These are phyloP conservation scores for Leptographium procerum DNA, from an alignment of 2,329 filamentous ascomycete species.

Conservation along the genomic window DNA sequence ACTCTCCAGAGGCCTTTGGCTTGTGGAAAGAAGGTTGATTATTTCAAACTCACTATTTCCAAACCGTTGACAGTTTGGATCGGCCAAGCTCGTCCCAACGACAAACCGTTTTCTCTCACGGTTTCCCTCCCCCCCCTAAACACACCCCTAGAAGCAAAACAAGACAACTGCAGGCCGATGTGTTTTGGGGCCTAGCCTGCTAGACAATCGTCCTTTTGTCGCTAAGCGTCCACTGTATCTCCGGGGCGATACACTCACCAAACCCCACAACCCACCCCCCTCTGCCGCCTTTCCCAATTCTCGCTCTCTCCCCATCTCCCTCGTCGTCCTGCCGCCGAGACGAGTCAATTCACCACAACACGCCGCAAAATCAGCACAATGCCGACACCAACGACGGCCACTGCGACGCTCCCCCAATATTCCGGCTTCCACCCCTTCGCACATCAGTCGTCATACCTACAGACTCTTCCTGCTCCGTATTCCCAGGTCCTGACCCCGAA, in stretches of 20 bases:
- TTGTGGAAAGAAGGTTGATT: neutral
- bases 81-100: too few relatives aligned
- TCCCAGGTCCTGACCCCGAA: constrained; percentile 8
- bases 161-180: neutral
- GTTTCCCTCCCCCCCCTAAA: too few relatives aligned
- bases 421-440: constrained; percentile 53
- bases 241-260: neutral
- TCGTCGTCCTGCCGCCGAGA: neutral
- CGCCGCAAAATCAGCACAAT: constrained; percentile 29
- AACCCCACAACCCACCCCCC: neutral
- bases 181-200: neutral
- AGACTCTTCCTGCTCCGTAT: constrained; percentile 20
- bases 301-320: neutral
- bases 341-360: neutral
- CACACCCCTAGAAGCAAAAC: neutral
- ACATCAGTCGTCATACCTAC: constrained; percentile 28
- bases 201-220: neutral
- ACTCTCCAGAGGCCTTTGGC: neutral
- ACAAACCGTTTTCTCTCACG: too few relatives aligned
- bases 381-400: constrained; percentile 73
- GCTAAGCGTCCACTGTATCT: neutral
- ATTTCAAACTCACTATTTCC: too few relatives aligned
- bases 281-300: neutral
- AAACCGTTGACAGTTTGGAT: too few relatives aligned
- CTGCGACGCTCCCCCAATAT: constrained; percentile 59